Evolutionary conservation across 1,284 basidiomycete genomes (phyloP).

Genomic region (Sanghuangporus baumii): DNA sequence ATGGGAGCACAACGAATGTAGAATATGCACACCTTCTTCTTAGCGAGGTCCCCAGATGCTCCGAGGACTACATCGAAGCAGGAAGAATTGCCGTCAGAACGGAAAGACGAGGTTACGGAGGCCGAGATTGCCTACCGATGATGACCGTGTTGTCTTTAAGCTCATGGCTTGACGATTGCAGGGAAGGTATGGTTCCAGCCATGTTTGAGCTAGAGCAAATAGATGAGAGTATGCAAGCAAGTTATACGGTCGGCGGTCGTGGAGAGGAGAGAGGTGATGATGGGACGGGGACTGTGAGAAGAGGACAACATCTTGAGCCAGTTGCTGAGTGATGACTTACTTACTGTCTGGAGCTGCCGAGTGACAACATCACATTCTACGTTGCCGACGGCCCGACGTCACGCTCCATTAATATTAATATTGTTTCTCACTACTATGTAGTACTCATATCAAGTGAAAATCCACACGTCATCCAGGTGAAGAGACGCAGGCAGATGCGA

Average conservation of each 20-base stretch:
- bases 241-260: not conserved
- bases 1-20: not conserved
- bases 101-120: conserved; percentile 2
- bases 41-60: conserved; percentile 95
- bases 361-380: not conserved
- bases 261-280: not conserved
- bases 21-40: conserved; percentile 80
- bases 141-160: conserved; percentile 86
- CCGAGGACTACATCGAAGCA: conserved; percentile 68
- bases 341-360: not conserved
- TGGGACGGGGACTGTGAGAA: conserved; percentile 11
- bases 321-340: conserved; percentile 16
- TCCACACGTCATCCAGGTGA: not conserved
- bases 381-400: not conserved
- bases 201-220: conserved; percentile 28
- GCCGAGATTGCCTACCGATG: conserved; percentile 54
- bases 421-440: too few species aligned
- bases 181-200: conserved; percentile 80
- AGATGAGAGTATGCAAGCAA: not conserved
- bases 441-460: not conserved
- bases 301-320: not conserved
- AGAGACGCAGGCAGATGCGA: not conserved
- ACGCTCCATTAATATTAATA: not conserved
- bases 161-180: conserved; percentile 67
- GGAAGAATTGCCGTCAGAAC: not conserved